Conservation (phyloP, 2,329 filamentous ascomycete species). For the Microcyclosporella mali region DNA sequence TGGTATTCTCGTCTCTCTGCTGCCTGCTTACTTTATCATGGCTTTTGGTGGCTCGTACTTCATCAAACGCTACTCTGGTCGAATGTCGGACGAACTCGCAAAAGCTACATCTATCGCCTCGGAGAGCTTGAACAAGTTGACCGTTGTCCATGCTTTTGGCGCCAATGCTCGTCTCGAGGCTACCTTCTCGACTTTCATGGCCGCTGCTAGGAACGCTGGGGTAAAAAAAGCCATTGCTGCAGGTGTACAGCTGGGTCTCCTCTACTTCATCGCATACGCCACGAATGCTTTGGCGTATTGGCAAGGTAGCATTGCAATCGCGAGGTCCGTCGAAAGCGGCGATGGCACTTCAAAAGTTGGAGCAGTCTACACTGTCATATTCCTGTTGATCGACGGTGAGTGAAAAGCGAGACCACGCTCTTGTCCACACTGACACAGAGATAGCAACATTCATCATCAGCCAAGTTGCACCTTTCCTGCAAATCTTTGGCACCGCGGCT, state of each 20-base stretch:
- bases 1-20: constrained; percentile 56
- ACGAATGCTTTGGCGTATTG: constrained; percentile 64
- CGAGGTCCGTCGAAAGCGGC: constrained; percentile 32
- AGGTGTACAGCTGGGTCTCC: constrained; percentile 53
- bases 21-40: constrained; percentile 59
- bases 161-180: constrained; percentile 54
- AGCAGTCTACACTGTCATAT: constrained; percentile 51
- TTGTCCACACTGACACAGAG: background rate
- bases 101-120: constrained; percentile 58
- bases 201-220: constrained; percentile 46
- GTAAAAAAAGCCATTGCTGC: constrained; percentile 54
- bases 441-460: constrained; percentile 40
- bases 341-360: constrained; percentile 30
- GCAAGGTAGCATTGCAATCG: constrained; percentile 56
- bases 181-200: constrained; percentile 52
- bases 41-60: constrained; percentile 51
- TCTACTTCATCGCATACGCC: constrained; percentile 63
- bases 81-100: constrained; percentile 49
- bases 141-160: constrained; percentile 40
- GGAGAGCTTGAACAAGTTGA: constrained; percentile 54
- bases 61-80: constrained; percentile 46
- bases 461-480: constrained; percentile 44
- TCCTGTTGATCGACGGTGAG: constrained; percentile 46
- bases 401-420: background rate
- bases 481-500: constrained; percentile 45